Conservation (phyloP, 768 basidiomycete genomes). For the Gyrodon lividus region DNA sequence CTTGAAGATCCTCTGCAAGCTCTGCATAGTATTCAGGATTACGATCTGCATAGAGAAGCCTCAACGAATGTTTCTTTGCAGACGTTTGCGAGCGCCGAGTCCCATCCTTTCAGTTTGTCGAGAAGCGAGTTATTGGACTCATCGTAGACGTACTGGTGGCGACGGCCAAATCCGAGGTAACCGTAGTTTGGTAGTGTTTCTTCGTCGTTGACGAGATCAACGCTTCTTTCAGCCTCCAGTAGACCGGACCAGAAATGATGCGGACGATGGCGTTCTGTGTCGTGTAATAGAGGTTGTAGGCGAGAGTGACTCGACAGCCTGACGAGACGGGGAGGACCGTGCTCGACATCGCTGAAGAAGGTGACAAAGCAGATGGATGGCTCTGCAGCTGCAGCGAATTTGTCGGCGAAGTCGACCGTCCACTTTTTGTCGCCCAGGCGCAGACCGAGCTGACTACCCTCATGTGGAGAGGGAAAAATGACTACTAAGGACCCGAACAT, state of each 20-base stretch:
- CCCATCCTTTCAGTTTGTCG: too few relatives aligned
- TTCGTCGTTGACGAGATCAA: conserved; percentile 24
- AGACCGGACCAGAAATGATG: not conserved
- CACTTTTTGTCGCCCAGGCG: conserved; percentile 34
- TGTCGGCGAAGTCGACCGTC: conserved; percentile 36
- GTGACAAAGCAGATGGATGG: conserved; percentile 34
- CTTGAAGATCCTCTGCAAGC: too few relatives aligned
- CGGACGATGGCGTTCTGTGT: not conserved
- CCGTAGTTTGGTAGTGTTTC: conserved; percentile 33
- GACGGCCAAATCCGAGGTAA: conserved; percentile 35
- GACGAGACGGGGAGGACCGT: conserved; percentile 43
- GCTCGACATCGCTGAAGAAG: conserved; percentile 43
- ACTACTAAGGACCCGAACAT: conserved; percentile 54
- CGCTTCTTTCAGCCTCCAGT: not conserved
- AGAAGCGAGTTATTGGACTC: not conserved
- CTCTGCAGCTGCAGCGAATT: not conserved
- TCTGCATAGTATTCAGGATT: too few relatives aligned
- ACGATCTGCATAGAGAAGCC: not conserved
- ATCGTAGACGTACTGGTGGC: too few relatives aligned
- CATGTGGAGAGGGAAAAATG: conserved; percentile 43
- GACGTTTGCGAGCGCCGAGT: conserved; percentile 1
- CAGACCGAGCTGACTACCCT: conserved; percentile 43
- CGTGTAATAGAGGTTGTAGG: conserved; percentile 38
- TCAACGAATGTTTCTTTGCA: conserved; percentile 4
- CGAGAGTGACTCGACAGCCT: conserved; percentile 43